A percentile compares a stretch with the other conserved stretches of the same genome.
Evolutionary conservation across 1,284 basidiomycete genomes (phyloP).

Genomic region (Singerocomus inundabilis): DNA sequence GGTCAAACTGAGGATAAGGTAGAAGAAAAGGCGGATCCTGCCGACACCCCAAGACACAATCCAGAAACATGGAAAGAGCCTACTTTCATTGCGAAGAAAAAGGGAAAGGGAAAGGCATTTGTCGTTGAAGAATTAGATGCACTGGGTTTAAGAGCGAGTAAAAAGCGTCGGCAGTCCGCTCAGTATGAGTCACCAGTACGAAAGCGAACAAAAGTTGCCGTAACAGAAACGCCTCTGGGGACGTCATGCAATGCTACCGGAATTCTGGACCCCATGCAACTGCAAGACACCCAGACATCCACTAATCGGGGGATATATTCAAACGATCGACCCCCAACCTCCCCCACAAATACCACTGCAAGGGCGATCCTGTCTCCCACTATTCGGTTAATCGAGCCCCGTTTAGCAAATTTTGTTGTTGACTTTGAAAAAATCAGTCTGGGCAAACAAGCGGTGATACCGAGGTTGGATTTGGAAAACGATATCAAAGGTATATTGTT

Average conservation of each 20-base stretch:
- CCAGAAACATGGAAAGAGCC: conserved; percentile 29
- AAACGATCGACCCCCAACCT: background rate
- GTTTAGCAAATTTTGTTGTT: conserved; percentile 21
- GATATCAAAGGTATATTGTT: conserved; percentile 16
- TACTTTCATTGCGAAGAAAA: conserved; percentile 27
- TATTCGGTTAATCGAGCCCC: conserved; percentile 10
- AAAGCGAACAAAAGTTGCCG: conserved; percentile 17
- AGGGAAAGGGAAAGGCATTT: conserved; percentile 21
- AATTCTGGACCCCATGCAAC: background rate
- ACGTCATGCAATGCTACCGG: background rate
- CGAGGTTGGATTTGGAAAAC: conserved; percentile 7
- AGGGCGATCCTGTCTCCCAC: background rate
- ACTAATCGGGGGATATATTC: background rate
- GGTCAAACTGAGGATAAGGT: background rate
- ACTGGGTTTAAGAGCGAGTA: background rate
- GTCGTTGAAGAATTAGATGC: conserved; percentile 4
- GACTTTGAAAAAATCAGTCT: conserved; percentile 16
- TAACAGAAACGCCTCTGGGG: background rate
- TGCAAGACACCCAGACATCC: background rate
- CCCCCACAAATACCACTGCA: background rate
- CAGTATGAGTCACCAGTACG: conserved; percentile 2
- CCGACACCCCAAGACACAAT: conserved; percentile 16
- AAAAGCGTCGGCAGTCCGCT: conserved; percentile 20
- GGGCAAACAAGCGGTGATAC: conserved; percentile 1
- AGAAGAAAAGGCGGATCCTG: background rate